Evolutionary conservation across 257 asterid genomes (phyloP).

Genomic region (Solanum dulcamara): DNA sequence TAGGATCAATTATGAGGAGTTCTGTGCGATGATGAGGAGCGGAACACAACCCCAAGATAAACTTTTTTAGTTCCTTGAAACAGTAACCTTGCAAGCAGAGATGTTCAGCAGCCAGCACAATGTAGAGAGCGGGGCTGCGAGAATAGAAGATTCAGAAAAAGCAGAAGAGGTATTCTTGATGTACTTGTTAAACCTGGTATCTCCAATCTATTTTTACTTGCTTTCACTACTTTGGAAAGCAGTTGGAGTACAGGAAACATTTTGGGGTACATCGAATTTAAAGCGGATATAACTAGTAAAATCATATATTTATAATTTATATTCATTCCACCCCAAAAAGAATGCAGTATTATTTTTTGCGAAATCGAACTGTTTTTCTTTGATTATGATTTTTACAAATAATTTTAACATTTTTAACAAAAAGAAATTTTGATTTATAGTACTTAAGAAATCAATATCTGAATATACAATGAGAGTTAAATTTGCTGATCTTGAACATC

Average conservation of each 20-base stretch:
- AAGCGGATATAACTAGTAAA: not conserved
- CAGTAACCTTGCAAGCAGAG: not conserved
- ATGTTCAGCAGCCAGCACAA: not conserved
- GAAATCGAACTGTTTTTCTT: not conserved
- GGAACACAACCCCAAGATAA: constrained; percentile 1
- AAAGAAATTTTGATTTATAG: not conserved
- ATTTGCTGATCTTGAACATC: not conserved
- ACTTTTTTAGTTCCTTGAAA: not conserved
- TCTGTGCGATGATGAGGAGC: not conserved
- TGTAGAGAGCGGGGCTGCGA: not conserved
- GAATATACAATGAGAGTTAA: not conserved
- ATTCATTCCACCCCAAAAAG: not conserved
- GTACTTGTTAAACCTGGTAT: not conserved
- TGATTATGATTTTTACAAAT: not conserved
- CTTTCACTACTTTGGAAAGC: not conserved
- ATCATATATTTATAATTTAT: not conserved
- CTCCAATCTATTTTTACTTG: not conserved
- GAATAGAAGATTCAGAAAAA: not conserved
- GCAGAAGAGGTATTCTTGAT: not conserved
- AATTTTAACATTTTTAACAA: not conserved
- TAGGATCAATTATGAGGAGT: constrained; percentile 1
- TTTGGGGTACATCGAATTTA: not conserved
- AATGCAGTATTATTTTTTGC: not conserved
- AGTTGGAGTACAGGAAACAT: not conserved
- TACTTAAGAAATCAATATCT: not conserved